Base-by-base conservation (phyloP, 1,284 basidiomycete genomes). In the Ustanciosporium gigantosporum region DNA sequence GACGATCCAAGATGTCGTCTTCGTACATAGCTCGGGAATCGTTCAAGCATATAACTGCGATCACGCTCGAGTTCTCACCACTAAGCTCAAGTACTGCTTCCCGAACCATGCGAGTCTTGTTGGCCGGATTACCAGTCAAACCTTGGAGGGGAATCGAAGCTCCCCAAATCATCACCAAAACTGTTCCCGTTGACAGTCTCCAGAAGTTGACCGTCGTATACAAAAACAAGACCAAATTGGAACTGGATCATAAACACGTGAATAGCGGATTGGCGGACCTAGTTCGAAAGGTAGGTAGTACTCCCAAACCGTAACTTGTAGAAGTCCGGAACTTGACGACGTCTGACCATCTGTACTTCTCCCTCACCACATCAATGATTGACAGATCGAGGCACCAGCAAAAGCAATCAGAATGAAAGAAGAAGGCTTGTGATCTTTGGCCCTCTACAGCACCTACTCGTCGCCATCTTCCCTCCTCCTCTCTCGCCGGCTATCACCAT, bases 371-470 rank as follows among this genome's bases (percentile, higher is more conserved):
- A 34, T 9, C 8, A 34, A 34, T 9, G 9, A n/a, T n/a, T n/a
- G n/a, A n/a, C 31, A 65, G 61, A 49, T 65, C 34, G 61, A 65
- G 51, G 56, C 41, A 25, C 61, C 61, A 43, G 61, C 61, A 40
- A 42, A 49, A 39, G 56, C 51, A 11, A 44, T 65, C 2, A 44
- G 56, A n/a, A 39, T 65, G 24, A 59, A 65, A 31, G 61, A 65
- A 19, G 61, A 65, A 24, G 61, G 61, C 38, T 53, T 65, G 14
- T 65, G 34, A 36, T 3, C n/a, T 29, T 29, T 29, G n/a, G n/a
- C n/a, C n/a, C n/a, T n/a, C n/a, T n/a, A n/a, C n/a, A n/a, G n/a
- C n/a, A n/a, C n/a, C n/a, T n/a, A n/a, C n/a, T n/a, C n/a, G n/a
- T n/a, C n/a, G n/a, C n/a, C n/a, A n/a, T n/a, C n/a, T n/a, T n/a